Conservation (phyloP, 371 early-diverging fungal species). For the Phascolomyces articulosus region DNA sequence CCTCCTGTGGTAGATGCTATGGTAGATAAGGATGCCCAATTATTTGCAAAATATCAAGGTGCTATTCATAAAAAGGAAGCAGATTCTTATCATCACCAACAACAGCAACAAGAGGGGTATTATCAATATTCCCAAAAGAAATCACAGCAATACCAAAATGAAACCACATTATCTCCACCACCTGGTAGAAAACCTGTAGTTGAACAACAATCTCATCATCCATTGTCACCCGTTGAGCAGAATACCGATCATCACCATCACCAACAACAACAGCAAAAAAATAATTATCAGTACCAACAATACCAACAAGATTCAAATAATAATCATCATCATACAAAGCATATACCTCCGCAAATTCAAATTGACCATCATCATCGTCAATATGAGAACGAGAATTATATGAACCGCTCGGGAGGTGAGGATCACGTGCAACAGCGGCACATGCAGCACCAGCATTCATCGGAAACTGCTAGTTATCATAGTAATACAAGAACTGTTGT, state of each 20-base stretch:
- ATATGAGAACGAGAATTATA: background rate
- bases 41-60: slow-evolving; percentile 12
- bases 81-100: background rate
- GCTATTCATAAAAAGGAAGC: slow-evolving; percentile 8
- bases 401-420: background rate
- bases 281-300: slow-evolving; percentile 4
- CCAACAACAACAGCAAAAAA: background rate
- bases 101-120: background rate
- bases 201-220: slow-evolving; percentile 1
- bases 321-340: slow-evolving; percentile 4
- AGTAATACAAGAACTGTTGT: background rate
- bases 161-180: background rate
- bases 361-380: background rate
- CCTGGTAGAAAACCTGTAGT: background rate
- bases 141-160: background rate
- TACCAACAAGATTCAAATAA: background rate
- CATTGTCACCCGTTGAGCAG: background rate
- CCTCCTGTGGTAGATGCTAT: slow-evolving; percentile 2
- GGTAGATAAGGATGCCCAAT: slow-evolving; percentile 8
- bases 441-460: background rate
- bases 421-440: slow-evolving; percentile 4
- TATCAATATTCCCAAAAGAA: background rate
- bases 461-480: background rate
- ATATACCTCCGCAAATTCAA: background rate
- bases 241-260: background rate